Evolutionary conservation across 2,329 filamentous ascomycete species (phyloP).

Genomic region (Penicillium glabrum): DNA sequence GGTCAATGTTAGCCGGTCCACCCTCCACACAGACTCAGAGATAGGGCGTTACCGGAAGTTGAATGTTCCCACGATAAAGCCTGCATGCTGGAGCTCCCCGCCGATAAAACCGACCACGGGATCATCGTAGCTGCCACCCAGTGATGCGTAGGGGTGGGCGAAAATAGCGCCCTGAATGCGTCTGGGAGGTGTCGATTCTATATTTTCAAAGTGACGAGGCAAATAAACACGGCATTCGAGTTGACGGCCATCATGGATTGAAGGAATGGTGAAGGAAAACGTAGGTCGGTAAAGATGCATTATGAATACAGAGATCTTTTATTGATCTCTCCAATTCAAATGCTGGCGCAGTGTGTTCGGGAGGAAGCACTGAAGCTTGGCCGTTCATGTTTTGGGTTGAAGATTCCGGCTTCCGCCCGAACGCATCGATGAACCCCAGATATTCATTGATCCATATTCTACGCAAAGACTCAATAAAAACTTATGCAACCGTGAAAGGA

Average conservation of each 20-base stretch:
- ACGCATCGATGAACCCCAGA: neutral
- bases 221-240: constrained; percentile 86
- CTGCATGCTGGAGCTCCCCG: constrained; percentile 63
- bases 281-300: constrained; percentile 37
- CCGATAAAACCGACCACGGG: constrained; percentile 69
- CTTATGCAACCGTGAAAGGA: no score
- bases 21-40: neutral
- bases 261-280: constrained; percentile 74
- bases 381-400: neutral
- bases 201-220: constrained; percentile 43
- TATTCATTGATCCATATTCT: neutral
- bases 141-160: constrained; percentile 85
- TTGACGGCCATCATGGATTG: constrained; percentile 71
- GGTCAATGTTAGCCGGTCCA: neutral
- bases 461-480: neutral
- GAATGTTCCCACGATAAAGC: constrained; percentile 80
- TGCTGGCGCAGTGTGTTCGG: neutral
- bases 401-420: neutral
- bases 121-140: constrained; percentile 86
- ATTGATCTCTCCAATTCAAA: neutral
- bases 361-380: neutral
- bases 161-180: constrained; percentile 61
- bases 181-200: constrained; percentile 26
- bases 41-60: constrained; percentile 68
- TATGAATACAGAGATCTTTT: neutral